Percentiles rank a stretch among this genome's conserved stretches.
These are phyloP conservation scores for Daucus carota DNA, from an alignment of 129 eudicot species.

Conservation along the genomic window DNA sequence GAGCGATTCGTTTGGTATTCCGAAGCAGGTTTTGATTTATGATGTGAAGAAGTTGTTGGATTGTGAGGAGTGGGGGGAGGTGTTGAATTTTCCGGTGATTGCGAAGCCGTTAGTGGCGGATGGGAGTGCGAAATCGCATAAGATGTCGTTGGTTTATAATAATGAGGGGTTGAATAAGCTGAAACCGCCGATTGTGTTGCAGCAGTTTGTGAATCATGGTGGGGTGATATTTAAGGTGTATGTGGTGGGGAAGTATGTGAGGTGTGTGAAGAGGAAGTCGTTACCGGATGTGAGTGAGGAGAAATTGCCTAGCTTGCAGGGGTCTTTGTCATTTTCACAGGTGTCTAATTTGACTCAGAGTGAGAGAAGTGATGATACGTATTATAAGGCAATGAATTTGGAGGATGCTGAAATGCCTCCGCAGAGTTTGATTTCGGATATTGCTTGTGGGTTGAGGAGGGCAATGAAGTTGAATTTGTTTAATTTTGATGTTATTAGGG, in stretches of 20 bases:
- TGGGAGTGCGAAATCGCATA: slow-evolving; percentile 75
- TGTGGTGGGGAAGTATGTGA: slow-evolving; percentile 69
- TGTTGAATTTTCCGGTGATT: slow-evolving; percentile 67
- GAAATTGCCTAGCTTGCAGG: slow-evolving; percentile 37
- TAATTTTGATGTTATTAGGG: slow-evolving; percentile 77
- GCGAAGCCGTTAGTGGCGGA: slow-evolving; percentile 81
- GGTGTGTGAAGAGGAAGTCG: slow-evolving; percentile 76
- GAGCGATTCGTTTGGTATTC: slow-evolving; percentile 50
- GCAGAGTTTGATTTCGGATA: slow-evolving; percentile 30
- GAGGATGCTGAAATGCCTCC: slow-evolving; percentile 68
- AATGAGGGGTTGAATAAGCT: slow-evolving; percentile 41
- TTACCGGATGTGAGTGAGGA: slow-evolving; percentile 66
- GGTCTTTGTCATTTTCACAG: slow-evolving; percentile 61
- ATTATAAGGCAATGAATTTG: slow-evolving; percentile 44
- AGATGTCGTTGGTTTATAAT: slow-evolving; percentile 62
- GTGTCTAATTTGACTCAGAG: slow-evolving; percentile 45
- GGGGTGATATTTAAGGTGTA: slow-evolving; percentile 86
- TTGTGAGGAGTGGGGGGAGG: slow-evolving; percentile 21
- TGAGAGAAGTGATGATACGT: slow-evolving; percentile 42
- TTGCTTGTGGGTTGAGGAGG: slow-evolving; percentile 51
- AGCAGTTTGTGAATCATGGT: slow-evolving; percentile 83
- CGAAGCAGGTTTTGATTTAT: slow-evolving; percentile 57
- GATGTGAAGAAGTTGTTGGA: slow-evolving; percentile 28
- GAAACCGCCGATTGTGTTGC: slow-evolving; percentile 62
- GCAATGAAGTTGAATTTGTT: slow-evolving; percentile 47